Evolutionary conservation across 192 early-diverging fungal genomes (phyloP).

Genomic region (Diversispora epigaea): DNA sequence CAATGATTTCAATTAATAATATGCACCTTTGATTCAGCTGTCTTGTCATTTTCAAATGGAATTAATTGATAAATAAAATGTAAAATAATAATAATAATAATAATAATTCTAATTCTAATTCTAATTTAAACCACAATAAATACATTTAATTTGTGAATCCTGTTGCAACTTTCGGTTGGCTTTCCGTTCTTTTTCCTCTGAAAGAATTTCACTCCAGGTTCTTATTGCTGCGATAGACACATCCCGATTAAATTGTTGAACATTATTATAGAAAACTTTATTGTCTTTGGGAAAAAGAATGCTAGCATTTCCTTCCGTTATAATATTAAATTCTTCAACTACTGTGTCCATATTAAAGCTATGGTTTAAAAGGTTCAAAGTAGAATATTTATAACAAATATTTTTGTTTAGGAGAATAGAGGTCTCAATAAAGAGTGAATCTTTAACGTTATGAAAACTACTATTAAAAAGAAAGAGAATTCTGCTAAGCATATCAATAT

Average conservation of each 20-base stretch:
- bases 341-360: constrained; percentile 11
- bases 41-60: too few species aligned
- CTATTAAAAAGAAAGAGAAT: too few species aligned
- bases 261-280: constrained; percentile 98
- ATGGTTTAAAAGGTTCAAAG: too few species aligned
- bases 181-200: constrained; percentile 60
- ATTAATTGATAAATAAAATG: too few species aligned
- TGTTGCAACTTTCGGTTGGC: constrained; percentile 48
- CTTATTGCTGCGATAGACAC: constrained; percentile 96
- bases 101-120: neutral
- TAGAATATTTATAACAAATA: too few species aligned
- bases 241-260: constrained; percentile 97
- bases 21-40: too few species aligned
- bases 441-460: too few species aligned
- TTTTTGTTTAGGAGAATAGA: too few species aligned
- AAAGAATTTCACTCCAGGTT: constrained; percentile 81
- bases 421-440: too few species aligned
- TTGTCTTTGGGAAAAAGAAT: constrained; percentile 84
- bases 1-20: too few species aligned
- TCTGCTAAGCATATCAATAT: too few species aligned
- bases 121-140: neutral
- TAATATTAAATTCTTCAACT: constrained; percentile 40
- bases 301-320: constrained; percentile 77
- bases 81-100: neutral
- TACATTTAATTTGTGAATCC: constrained; percentile 14